Base-by-base conservation (phyloP, 192 early-diverging fungal genomes). In the Ambispora gerdemannii region DNA sequence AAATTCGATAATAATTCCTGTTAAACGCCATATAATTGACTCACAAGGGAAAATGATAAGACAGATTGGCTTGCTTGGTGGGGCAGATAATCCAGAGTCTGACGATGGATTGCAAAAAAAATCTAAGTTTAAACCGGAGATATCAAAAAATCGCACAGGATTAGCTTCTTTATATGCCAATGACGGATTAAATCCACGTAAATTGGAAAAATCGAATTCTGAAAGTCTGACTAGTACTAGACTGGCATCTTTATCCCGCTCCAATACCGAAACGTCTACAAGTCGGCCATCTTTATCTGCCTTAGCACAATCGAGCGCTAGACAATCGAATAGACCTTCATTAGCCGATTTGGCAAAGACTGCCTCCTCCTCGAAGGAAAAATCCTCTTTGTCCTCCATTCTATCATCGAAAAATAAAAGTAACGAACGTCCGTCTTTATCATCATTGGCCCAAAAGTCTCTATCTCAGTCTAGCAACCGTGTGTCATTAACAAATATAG, bases 11-110 rank as follows among this genome's bases (percentile, higher is more conserved):
- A 51, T 56, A 15, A 33, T 32, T 2, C 28, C 52, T 69, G 20
- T 24, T 30, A 47, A 69, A 56, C 34, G 15, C 50, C 28, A 43
- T 11, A 22, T 36, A 31, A 11, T 13, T 25, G 13, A 25, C 27
- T 22, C 33, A 38, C 3, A 36, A 36, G 22, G 8, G 30, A 53
- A 8, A 2, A 32, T 0, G 7, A n/a, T 43, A 7, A 24, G 1
- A 43, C 17, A 43, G 30, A n/a, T 15, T 17, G 71, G 71, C 13
- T 67, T 72, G 56, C 20, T 63, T 33, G 71, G 71, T 55, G 71
- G 71, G 3, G 50, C 63, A 19, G 71, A 72, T 36, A 38, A 47
- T 4, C n/a, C 31, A 52, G 38, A 50, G 2, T 25, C 28, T 0
- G n/a, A n/a, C n/a, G n/a, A n/a, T n/a, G n/a, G n/a, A n/a, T n/a